A percentile compares a stretch with the other conserved stretches of the same genome.
Evolutionary conservation across 208 protist species (phyloP).

Genomic region (Lotmaria passim): DNA sequence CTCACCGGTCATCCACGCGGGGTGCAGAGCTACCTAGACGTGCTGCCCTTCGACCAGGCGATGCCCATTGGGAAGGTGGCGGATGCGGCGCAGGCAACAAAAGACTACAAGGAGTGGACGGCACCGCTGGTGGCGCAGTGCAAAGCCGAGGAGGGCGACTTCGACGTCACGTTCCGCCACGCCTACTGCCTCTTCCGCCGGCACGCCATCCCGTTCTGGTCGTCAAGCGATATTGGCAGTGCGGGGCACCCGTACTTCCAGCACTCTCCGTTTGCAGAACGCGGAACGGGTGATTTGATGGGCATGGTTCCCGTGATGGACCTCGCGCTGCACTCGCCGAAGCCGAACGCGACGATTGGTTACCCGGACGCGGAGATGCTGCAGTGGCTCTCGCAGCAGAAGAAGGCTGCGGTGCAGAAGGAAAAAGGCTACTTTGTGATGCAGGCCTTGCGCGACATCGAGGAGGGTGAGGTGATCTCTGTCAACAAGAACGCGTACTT

Average conservation of each 20-base stretch:
- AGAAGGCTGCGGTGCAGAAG: conserved; percentile 52
- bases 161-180: conserved; percentile 73
- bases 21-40: conserved; percentile 81
- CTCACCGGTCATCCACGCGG: conserved; percentile 73
- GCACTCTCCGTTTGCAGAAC: conserved; percentile 54
- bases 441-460: conserved; percentile 87
- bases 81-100: conserved; percentile 68
- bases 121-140: conserved; percentile 59
- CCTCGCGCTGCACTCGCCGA: conserved; percentile 78
- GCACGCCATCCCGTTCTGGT: conserved; percentile 88
- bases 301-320: conserved; percentile 89
- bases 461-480: conserved; percentile 72
- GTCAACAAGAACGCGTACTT: conserved; percentile 90
- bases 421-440: conserved; percentile 87
- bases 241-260: conserved; percentile 83
- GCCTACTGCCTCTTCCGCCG: conserved; percentile 89
- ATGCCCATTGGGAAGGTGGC: conserved; percentile 77
- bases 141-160: conserved; percentile 60
- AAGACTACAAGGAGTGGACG: conserved; percentile 67
- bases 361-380: conserved; percentile 89
- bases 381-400: conserved; percentile 79
- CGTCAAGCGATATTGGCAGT: conserved; percentile 46
- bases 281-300: conserved; percentile 64
- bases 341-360: conserved; percentile 83
- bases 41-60: conserved; percentile 77